Base-by-base conservation (phyloP, 208 protist species). In the Leishmania tropica region DNA sequence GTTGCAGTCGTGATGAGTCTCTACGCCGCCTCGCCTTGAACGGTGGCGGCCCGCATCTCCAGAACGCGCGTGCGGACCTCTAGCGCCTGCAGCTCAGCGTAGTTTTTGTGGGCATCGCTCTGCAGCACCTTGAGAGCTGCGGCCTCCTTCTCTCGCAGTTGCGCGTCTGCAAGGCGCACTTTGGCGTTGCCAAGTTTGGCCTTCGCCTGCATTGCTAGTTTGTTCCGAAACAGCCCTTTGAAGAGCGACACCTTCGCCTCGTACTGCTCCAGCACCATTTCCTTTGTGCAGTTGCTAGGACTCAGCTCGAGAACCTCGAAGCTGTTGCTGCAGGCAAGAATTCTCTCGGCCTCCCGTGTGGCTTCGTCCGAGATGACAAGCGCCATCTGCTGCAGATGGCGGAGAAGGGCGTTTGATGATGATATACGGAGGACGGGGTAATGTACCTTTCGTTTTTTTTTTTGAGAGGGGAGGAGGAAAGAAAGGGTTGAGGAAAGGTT, bases 221-320 rank as follows among this genome's bases (percentile, higher is more conserved):
- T 90, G 85, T 96, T 94, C n/a, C 92, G 87, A 79, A 96, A 93
- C 24, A 93, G 80, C 21, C 87, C 84, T 68, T 89, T 89, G 72
- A 98, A 89, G n/a, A 92, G 81, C 2, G 77, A 76, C 19, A 85
- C 87, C 71, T 96, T 96, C n/a, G 78, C 72, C 45, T 95, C 88
- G 75, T 96, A 95, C 31, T 88, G 85, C 58, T 82, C 81, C 48
- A 92, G 48, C 6, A 96, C 87, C 48, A 70, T 70, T 53, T 93
- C 89, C 47, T 83, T 87, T 28, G 83, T 88, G 79, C 81, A 90
- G 35, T 89, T 87, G 24, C 78, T 74, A 3, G 92, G 88, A 35
- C 53, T 90, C 11, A 98, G 42, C 72, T 93, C 87, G 37, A 98
- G 87, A 35, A 94, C 88, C 60, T 96, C 92, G 78, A 96, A 98